These are phyloP conservation scores for Udeniomyces megalosporus DNA, from an alignment of 768 basidiomycete species.

Conservation along the genomic window DNA sequence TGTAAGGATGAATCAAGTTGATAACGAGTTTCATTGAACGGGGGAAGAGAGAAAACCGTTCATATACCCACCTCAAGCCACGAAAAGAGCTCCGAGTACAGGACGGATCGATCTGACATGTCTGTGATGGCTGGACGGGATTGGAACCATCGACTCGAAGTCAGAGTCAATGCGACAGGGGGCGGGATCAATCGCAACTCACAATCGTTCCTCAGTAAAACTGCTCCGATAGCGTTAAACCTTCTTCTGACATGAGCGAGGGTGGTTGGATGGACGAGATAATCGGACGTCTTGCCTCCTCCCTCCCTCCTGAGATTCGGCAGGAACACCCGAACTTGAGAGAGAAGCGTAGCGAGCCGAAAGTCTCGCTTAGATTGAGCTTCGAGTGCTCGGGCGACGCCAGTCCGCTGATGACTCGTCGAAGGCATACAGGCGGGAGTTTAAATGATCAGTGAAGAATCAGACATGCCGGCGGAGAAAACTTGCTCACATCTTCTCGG, in stretches of 20 bases:
- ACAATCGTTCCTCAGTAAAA: constrained; percentile 14
- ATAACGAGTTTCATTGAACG: not conserved
- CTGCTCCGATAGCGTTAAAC: constrained; percentile 40
- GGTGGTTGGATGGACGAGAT: constrained; percentile 63
- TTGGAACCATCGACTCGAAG: not conserved
- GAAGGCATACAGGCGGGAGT: too few relatives aligned
- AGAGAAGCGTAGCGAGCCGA: constrained; percentile 51
- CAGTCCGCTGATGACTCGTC: constrained; percentile 42
- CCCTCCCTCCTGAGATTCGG: constrained; percentile 60
- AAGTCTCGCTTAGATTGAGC: constrained; percentile 59
- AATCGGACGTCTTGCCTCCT: constrained; percentile 71
- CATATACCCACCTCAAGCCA: constrained; percentile 65
- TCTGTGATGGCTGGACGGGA: constrained; percentile 46
- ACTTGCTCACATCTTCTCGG: constrained; percentile 60
- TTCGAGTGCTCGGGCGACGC: constrained; percentile 59
- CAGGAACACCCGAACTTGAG: constrained; percentile 60
- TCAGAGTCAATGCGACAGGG: not conserved
- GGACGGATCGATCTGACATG: constrained; percentile 69
- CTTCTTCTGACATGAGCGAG: constrained; percentile 78
- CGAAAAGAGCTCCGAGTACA: constrained; percentile 78
- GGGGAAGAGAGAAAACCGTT: not conserved
- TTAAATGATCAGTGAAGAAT: too few relatives aligned
- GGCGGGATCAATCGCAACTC: not conserved
- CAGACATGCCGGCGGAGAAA: too few relatives aligned
- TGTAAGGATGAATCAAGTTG: constrained; percentile 25